These are phyloP conservation scores for Lepiota subincarnata DNA, from an alignment of 768 basidiomycete species.

Conservation along the genomic window DNA sequence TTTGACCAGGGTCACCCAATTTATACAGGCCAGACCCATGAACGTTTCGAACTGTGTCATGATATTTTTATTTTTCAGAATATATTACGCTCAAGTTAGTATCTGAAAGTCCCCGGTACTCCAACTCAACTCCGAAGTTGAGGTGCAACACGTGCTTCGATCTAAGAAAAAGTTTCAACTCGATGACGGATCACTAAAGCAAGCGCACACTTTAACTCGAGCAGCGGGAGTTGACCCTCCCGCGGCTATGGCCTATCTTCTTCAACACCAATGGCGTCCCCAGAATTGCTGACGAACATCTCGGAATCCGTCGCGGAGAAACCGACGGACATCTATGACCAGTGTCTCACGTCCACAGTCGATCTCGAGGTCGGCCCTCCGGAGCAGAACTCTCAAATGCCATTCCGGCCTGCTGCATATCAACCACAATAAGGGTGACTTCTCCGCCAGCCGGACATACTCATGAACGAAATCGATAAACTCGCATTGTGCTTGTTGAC, in stretches of 20 bases:
- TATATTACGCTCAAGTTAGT: too few relatives aligned
- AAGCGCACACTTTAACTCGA: background rate
- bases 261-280: background rate
- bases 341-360: background rate
- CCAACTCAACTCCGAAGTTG: too few relatives aligned
- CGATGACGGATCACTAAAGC: too few relatives aligned
- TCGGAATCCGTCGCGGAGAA: background rate
- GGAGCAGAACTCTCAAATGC: too few relatives aligned
- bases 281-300: background rate
- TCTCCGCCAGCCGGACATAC: too few relatives aligned
- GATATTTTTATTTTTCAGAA: too few relatives aligned
- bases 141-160: too few relatives aligned
- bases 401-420: background rate
- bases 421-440: background rate
- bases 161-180: too few relatives aligned
- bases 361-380: background rate
- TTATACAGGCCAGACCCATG: too few relatives aligned
- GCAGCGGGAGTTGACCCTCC: background rate
- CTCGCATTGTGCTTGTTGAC: background rate
- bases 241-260: background rate
- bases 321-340: background rate
- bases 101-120: too few relatives aligned
- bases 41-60: too few relatives aligned
- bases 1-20: too few relatives aligned
- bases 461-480: background rate